Evolutionary conservation across 2,329 filamentous ascomycete genomes (phyloP), one percentile per base, ranked within the genome.

Genomic region (Pseudogymnoascus pannorum): DNA sequence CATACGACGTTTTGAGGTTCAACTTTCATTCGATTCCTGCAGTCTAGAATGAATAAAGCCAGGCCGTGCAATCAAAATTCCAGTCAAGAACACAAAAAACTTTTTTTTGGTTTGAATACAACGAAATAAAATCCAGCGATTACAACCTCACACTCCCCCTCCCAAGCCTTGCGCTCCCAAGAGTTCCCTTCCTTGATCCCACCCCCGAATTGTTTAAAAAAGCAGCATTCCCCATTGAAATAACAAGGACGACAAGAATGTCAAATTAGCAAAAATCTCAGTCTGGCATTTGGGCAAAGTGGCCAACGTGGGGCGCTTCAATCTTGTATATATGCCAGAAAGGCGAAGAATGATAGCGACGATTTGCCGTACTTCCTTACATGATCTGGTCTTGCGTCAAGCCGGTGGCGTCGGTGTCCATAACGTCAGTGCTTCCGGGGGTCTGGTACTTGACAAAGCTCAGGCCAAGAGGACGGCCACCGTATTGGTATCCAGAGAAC

Each of bases 341-440:
- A 8, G 22, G 14, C 7, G n/a, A 51, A 51, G 44, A 51, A 16
- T 4, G 14, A 51, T 26, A 29, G 24, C 44, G 44, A 24, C 11
- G 22, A 29, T 16, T 51, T 16, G 7, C 44, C 44, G 33, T 60
- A 16, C 16, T n/a, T 42, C 36, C 33, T 64, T 78, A 97, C 92
- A 97, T 96, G 77, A 97, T 97, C 79, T 97, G 92, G 73, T 97
- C 93, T 76, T 97, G 94, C n/a, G 92, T 96, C 72, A 96, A 77
- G 64, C 87, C 88, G 58, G 81, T 84, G 66, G 89, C 84, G 65
- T 91, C 86, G 33, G 87, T 90, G 67, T 97, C 92, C 91, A 97
- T 96, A 66, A 92, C 88, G 65, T 77, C 78, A 18, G 75, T 77
- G 48, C 77, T 77, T 58, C 80, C 80, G 60, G 84, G 80, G 72